Evolutionary conservation across 352 stramenopile species (phyloP), one percentile per base, ranked within the genome.

Genomic region (Salisapilia sapeloensis): DNA sequence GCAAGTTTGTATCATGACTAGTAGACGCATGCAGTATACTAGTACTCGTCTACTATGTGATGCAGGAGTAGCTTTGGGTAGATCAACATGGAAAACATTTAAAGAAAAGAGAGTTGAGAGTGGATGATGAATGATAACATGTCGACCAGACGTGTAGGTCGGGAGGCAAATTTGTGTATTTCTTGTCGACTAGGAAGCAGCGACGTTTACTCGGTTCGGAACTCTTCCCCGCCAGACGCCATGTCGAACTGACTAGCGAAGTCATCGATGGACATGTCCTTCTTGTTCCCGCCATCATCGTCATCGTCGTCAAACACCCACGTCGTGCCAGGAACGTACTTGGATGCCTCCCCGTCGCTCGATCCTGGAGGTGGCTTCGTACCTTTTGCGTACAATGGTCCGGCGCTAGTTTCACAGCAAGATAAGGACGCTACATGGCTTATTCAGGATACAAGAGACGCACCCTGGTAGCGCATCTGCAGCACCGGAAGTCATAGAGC

Each of bases 251-350:
- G 70, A 36, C 63, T 76, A 23, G 67, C 76, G 30, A 92, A 92
- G 52, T 92, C 76, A 33, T 87, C 75, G 55, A 84, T 76, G 43
- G 67, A 81, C 62, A 85, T 77, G 31, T 53, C 42, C 27, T 76
- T 84, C 25, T 40, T 51, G 36, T 49, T 41, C 4, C 15, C 16
- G 35, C 70, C 64, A 33, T 76, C 70, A 6, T 85, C 72, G 22
- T 89, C 76, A 4, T 60, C 47, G 35, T 89, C 72, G 40, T 91
- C 75, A 33, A 92, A 92, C 25, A 89, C 72, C 76, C 76, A 92
- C 43, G 76, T 92, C 29, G 76, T 92, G 17, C 76, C 76, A 10
- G 76, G 76, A 19, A 92, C 74, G 44, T 92, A 92, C 43, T 82
- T 85, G 22, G 71, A 75, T 29, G 35, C 55, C 33, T 89, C 71